Conservation (phyloP, 169 alveolate genomes). For the Cryptosporidium canis region DNA sequence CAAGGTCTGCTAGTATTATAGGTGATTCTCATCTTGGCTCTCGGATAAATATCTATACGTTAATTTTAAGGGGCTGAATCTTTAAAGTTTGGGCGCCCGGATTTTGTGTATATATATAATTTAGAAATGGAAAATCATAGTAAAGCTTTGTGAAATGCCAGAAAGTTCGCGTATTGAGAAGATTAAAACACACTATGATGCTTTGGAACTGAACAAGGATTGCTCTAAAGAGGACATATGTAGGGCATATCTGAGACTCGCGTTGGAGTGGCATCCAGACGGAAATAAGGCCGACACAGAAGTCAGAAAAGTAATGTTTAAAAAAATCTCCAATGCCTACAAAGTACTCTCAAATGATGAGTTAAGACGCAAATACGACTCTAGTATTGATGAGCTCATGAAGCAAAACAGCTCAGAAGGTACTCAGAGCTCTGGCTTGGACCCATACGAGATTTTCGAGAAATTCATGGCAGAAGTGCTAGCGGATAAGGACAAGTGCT, state of each 20-base stretch:
- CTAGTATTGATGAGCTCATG: not conserved
- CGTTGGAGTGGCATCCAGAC: constrained; percentile 29
- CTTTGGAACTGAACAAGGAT: constrained; percentile 18
- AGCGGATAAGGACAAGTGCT: constrained; percentile 3
- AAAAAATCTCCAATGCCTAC: constrained; percentile 21
- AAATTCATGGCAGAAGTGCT: constrained; percentile 4
- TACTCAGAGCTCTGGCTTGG: not conserved
- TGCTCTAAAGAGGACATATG: constrained; percentile 24
- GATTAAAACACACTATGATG: constrained; percentile 15
- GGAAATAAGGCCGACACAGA: not conserved
- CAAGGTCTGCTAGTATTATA: no score
- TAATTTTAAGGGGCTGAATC: not conserved
- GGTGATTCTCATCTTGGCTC: not conserved
- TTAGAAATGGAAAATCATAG: not conserved
- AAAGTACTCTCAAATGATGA: constrained; percentile 15
- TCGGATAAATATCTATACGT: not conserved
- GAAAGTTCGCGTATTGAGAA: not conserved
- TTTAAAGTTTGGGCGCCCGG: constrained; percentile 25
- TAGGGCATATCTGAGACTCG: constrained; percentile 41
- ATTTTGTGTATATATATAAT: not conserved
- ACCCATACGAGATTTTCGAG: constrained; percentile 1
- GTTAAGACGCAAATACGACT: constrained; percentile 11
- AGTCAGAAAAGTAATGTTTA: not conserved
- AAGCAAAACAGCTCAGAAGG: constrained; percentile 5
- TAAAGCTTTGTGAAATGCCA: constrained; percentile 14